A percentile compares a stretch with the other conserved stretches of the same genome.
Conservation (phyloP, 805 yeast genomes). For the Teunomyces funiuensis region DNA sequence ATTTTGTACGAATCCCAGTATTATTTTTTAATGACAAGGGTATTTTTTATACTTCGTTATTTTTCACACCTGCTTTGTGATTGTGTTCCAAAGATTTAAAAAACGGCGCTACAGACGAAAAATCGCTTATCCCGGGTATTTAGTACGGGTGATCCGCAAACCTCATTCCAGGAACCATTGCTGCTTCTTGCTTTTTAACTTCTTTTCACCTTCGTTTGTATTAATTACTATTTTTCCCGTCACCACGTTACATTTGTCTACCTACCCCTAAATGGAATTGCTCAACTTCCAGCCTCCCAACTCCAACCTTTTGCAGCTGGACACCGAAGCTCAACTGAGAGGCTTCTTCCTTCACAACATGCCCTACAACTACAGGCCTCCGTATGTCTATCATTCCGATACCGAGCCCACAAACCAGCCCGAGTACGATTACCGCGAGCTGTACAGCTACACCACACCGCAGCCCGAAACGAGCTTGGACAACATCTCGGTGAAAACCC, state of each 20-base stretch:
- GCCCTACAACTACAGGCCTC: conserved; percentile 2
- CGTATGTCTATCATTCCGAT: conserved; percentile 8
- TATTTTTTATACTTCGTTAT: too few species aligned
- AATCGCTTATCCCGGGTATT: conserved; percentile 1
- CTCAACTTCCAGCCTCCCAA: conserved; percentile 1
- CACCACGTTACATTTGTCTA: not conserved
- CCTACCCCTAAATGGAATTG: conserved; percentile 5
- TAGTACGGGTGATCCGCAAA: conserved; percentile 4
- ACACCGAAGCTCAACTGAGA: not conserved
- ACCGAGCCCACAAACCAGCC: conserved; percentile 9
- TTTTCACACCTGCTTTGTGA: too few species aligned
- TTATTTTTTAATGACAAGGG: too few species aligned
- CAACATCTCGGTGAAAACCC: conserved; percentile 5
- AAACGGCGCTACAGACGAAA: conserved; percentile 5
- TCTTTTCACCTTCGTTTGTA: too few species aligned
- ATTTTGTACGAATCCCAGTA: too few species aligned
- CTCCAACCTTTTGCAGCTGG: conserved; percentile 1
- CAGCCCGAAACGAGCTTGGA: conserved; percentile 6
- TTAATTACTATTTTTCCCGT: too few species aligned
- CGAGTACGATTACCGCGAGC: conserved; percentile 14
- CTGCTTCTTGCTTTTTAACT: too few species aligned
- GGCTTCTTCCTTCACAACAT: conserved; percentile 1
- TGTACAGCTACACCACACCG: conserved; percentile 11
- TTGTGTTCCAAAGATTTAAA: too few species aligned
- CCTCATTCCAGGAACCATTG: too few species aligned